Base-by-base conservation (phyloP, 805 yeast genomes). In the Zygoascus biomembranicola region DNA sequence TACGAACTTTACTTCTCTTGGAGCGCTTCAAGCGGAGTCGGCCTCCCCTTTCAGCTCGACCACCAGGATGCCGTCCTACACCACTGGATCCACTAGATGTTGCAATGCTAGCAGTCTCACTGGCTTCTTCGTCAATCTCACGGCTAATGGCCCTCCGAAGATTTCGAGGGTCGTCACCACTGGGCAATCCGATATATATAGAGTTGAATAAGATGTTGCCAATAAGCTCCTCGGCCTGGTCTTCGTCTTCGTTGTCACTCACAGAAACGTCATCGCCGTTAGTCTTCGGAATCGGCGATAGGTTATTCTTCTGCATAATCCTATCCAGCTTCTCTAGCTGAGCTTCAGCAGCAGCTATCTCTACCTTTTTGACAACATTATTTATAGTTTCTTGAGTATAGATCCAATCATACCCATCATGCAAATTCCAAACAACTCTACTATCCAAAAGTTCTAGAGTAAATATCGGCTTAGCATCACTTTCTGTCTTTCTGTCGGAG, bases 381-480 rank as follows among this genome's bases (percentile, higher is more conserved):
- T 74, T 71, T 31, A 94, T 83, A 0, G 82, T 74, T 23, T 73
- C 74, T 54, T 95, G 76, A 0, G 98, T 89, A 44, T 80, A 79
- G 52, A 77, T 78, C 95, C 97, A 90, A 61, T 94, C 98, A 64
- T 84, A 94, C 0, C 99, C 99, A 70, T 94, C 99, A 65, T 78
- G 82, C 18, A 92, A 68, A 53, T 69, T 64, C 72, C 73, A 72
- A 9, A 61, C 54, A 2, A 66, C 48, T 14, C 50, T 44, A n/a
- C 47, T 32, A 10, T 49, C 53, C 32, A 26, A 23, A 13, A 53
- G 42, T 10, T 44, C 47, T 2, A 50, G 9, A 16, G 23, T 39
- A 28, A 53, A 45, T 16, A 51, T 5, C 4, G 48, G 49, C 20
- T 19, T 16, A 10, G 13, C 44, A 3, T 5, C 13, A 10, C 13